Evolutionary conservation across 768 basidiomycete species (phyloP), one percentile per base, ranked within the genome.

Genomic region (Lyophyllum decastes): DNA sequence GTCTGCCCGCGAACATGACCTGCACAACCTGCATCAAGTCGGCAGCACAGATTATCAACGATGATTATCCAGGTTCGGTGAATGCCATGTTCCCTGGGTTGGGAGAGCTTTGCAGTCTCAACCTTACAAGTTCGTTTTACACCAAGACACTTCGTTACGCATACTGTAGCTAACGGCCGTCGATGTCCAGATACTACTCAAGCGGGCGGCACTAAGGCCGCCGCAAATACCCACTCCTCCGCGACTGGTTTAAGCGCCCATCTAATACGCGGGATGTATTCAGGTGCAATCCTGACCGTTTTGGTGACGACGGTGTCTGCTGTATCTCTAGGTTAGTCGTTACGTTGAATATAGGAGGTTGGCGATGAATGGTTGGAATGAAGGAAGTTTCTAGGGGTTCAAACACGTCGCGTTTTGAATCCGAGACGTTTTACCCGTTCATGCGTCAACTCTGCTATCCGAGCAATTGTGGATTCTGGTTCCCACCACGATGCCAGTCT

Each of bases 11-110:
- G 17, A 57, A 61, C 45, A n/a, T 56, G 34, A 53, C 59, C 16
- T 61, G 60, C 38, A 61, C 55, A 2, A 54, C 43, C 0, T 61
- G 60, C 48, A 57, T 61, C 51, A 48, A 53, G 44, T 24, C 38
- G 0, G 52, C 55, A 25, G 52, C 52, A 30, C 41, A 49, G 12
- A 61, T 57, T n/a, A 44, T 57, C 24, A 50, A 61, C n/a, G 26
- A 16, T 5, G 55, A 57, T 25, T 61, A 33, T 26, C 60, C 55
- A 6, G 55, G 52, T n/a, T 52, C 52, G 8, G 17, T 57, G 51
- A 46, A 61, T 35, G 24, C 22, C 14, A 35, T 57, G 51, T 57
- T 61, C 14, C 52, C 60, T 16, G 52, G 47, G 4, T 19, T 61
- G 19, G 49, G 19, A 33, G 46, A 44, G 25, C n/a, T 61, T 22